Evolutionary conservation across 345 rosid genomes (phyloP), one percentile per base, ranked within the genome.

Genomic region (Barbarea vulgaris): DNA sequence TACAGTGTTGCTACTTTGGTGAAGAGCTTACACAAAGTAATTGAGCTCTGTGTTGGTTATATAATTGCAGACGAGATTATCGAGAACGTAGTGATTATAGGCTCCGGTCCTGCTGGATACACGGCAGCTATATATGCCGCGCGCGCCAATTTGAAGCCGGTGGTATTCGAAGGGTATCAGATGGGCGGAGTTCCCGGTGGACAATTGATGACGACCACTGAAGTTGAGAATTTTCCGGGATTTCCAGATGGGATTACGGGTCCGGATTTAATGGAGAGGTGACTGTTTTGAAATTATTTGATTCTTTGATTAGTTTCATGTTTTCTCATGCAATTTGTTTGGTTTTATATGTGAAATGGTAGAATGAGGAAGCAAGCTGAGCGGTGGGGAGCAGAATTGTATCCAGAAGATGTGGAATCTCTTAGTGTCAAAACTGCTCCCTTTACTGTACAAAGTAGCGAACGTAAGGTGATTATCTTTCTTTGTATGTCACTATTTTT

Each of bases 221-320:
- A 94, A 77, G 99, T 94, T 72, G 99, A 94, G 87, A 94, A 94
- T 76, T 94, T 90, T 47, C 97, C 99, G 11, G 97, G 99, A 15
- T 94, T 94, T 66, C 99, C 99, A 0, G 99, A 91, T n/a, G 97
- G 99, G 53, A 85, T 94, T 46, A 91, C 96, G 10, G 99, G 99
- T 81, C 99, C 99, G 4, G 97, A 91, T 91, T 89, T 91, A 79
- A 94, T 94, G 99, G 97, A 94, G 64, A 94, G 83, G 99, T 94
- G 78, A 31, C 19, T 3, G 22, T 2, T 17, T 30, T 5, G 22
- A 21, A 11, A 11, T 12, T 42, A 34, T 47, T 39, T 57, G 6
- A 7, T 59, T 67, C 41, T 51, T 48, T 37, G n/a, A 27, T 5
- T 66, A 14, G 55, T 8, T 58, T 70, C 58, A 36, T 24, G 46